Evolutionary conservation across 148 eudicot genomes (phyloP).

Genomic region (Amaranthus hypochondriacus): DNA sequence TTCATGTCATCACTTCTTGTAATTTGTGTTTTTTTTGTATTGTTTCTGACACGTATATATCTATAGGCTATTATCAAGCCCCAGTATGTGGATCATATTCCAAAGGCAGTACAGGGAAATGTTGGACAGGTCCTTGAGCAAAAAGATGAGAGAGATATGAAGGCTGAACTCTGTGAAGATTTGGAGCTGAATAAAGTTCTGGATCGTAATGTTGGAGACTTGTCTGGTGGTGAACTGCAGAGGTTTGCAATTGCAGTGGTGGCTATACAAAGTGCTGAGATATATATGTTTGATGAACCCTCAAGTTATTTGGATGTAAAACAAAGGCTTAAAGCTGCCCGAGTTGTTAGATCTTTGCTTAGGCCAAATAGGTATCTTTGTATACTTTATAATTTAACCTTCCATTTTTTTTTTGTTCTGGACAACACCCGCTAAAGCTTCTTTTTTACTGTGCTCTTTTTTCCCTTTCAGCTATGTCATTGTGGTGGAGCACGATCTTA

Average conservation of each 20-base stretch:
- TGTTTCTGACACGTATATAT: background rate
- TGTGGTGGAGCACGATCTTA: constrained; percentile 96
- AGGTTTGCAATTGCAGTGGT: constrained; percentile 95
- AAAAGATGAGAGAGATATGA: constrained; percentile 77
- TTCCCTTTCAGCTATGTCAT: constrained; percentile 72
- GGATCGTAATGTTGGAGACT: constrained; percentile 89
- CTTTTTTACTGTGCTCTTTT: constrained; percentile 14
- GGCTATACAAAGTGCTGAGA: constrained; percentile 75
- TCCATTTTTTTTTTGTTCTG: background rate
- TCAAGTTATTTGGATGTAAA: constrained; percentile 96
- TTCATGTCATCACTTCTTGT: background rate
- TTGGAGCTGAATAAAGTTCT: constrained; percentile 79
- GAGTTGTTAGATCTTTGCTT: constrained; percentile 83
- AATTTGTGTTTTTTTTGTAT: background rate
- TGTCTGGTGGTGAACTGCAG: constrained; percentile 95
- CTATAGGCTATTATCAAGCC: constrained; percentile 83
- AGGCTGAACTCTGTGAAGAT: constrained; percentile 59
- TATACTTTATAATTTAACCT: background rate
- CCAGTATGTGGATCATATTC: constrained; percentile 93
- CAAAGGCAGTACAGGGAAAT: constrained; percentile 87
- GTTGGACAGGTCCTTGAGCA: constrained; percentile 80
- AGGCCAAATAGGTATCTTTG: constrained; percentile 67
- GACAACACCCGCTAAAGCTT: constrained; percentile 2
- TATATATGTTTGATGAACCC: constrained; percentile 97
- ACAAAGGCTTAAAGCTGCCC: constrained; percentile 96